Conservation (phyloP, 305 asterid species). For the Solanum aculeatissimum region DNA sequence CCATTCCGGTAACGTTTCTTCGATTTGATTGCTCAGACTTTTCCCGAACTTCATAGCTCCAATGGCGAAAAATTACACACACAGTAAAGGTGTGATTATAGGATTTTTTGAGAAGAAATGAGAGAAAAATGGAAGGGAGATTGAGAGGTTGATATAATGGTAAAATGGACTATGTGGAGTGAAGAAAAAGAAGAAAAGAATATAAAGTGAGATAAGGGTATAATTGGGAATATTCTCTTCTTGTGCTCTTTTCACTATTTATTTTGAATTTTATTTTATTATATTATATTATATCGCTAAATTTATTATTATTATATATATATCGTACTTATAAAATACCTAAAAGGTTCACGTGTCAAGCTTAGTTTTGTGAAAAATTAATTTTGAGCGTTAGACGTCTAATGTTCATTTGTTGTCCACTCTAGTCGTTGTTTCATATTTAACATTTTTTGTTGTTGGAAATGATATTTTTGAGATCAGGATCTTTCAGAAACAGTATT, state of each 20-base stretch:
- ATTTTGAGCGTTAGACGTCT: no score
- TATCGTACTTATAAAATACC: no score
- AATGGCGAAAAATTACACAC: background rate
- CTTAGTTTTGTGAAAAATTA: no score
- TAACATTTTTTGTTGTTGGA: no score
- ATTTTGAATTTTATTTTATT: background rate
- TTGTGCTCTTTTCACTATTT: background rate
- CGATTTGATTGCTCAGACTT: conserved; percentile 81
- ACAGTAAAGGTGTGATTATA: background rate
- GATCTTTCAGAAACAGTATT: fast-evolving
- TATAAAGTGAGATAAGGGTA: conserved; percentile 27
- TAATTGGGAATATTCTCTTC: conserved; percentile 54
- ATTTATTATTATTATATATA: no score
- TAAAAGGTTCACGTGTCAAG: no score
- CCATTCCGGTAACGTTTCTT: conserved; percentile 93
- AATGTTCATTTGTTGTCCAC: no score
- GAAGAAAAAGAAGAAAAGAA: conserved; percentile 21
- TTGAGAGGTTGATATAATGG: conserved; percentile 1
- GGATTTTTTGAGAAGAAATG: background rate
- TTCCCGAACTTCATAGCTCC: conserved; percentile 73
- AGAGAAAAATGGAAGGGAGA: background rate
- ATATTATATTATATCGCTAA: no score
- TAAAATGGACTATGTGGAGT: background rate
- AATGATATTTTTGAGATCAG: no score
- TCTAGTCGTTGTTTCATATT: no score